These are phyloP conservation scores for Eutrema heterophyllum DNA, from an alignment of 345 rosid genomes.

Conservation along the genomic window DNA sequence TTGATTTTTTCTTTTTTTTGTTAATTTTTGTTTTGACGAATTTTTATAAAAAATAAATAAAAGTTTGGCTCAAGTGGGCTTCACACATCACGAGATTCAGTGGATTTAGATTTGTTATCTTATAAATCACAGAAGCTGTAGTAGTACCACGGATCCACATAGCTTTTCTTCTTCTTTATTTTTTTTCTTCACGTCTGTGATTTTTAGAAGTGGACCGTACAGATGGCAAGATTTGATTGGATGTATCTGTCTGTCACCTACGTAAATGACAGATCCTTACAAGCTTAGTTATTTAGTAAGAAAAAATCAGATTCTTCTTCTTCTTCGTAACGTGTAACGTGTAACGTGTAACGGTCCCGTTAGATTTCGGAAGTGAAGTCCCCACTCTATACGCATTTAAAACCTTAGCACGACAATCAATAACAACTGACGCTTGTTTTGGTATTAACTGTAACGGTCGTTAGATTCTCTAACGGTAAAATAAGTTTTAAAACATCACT, in stretches of 20 bases:
- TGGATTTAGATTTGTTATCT: conserved; percentile 1
- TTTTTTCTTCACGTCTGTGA: conserved; percentile 22
- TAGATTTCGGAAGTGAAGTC: conserved; percentile 5
- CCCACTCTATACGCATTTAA: conserved; percentile 16
- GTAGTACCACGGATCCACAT: conserved; percentile 33
- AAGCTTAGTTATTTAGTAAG: background rate
- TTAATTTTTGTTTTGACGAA: background rate
- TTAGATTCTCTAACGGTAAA: background rate
- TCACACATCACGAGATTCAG: conserved; percentile 34
- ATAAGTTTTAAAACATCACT: background rate
- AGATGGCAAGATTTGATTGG: conserved; percentile 6
- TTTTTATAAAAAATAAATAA: background rate
- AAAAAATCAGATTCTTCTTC: conserved; percentile 10
- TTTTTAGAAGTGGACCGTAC: conserved; percentile 8
- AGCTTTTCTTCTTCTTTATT: conserved; percentile 9
- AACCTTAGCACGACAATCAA: background rate
- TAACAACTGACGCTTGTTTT: background rate
- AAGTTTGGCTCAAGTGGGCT: conserved; percentile 1
- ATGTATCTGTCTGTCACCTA: conserved; percentile 13
- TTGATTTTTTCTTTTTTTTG: background rate
- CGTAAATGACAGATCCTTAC: conserved; percentile 31
- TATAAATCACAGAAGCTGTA: conserved; percentile 15
- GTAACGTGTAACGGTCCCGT: conserved; percentile 20
- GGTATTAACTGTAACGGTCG: no score
- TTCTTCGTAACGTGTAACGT: conserved; percentile 11